Evolutionary conservation across 257 asterid genomes (phyloP).

Genomic region (Verbascum thapsus): DNA sequence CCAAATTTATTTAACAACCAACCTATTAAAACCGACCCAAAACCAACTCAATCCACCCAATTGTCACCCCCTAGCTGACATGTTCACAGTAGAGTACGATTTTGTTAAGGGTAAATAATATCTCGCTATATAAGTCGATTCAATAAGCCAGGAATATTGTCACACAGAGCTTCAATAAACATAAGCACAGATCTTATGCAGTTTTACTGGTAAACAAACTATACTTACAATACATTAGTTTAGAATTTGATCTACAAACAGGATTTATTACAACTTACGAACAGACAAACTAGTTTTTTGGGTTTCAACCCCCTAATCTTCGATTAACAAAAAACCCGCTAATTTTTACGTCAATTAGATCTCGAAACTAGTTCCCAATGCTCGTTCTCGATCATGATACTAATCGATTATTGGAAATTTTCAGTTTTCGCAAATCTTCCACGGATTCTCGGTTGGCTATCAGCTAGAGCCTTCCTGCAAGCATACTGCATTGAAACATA

Average conservation of each 20-base stretch:
- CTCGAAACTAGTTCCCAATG: constrained; percentile 25
- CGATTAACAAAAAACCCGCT: too few species aligned
- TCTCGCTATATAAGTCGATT: too few species aligned
- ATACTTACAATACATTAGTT: constrained; percentile 41
- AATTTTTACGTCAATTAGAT: too few species aligned
- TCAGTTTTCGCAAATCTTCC: constrained; percentile 89
- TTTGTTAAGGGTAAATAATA: too few species aligned
- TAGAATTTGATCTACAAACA: constrained; percentile 23
- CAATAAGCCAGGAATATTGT: too few species aligned
- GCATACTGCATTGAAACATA: constrained; percentile 58
- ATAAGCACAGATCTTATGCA: constrained; percentile 14
- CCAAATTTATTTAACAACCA: too few species aligned
- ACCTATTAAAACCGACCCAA: too few species aligned
- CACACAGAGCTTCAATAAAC: too few species aligned
- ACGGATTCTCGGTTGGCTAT: constrained; percentile 88
- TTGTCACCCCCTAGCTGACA: too few species aligned
- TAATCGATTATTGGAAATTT: constrained; percentile 45
- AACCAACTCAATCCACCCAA: too few species aligned
- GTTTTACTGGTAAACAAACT: constrained; percentile 31
- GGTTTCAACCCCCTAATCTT: too few species aligned
- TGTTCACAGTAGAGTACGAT: too few species aligned
- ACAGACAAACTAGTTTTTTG: constrained; percentile 10
- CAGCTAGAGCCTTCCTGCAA: constrained; percentile 96
- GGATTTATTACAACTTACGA: constrained; percentile 26
- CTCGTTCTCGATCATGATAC: constrained; percentile 20